Base-by-base conservation (phyloP, 2,329 filamentous ascomycete species). In the Talaromyces amestolkiae region DNA sequence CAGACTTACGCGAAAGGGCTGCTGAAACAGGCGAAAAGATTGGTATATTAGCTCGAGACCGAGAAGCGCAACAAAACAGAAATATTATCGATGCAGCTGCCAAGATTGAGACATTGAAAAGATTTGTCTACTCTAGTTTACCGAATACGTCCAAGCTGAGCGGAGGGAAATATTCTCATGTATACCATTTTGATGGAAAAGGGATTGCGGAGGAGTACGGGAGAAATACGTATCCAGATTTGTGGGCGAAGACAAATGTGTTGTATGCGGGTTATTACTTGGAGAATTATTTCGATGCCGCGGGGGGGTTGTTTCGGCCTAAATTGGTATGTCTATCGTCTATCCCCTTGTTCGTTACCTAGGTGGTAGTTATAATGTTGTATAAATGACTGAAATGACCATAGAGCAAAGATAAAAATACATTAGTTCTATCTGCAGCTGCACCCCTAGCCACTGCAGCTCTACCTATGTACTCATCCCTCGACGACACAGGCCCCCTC, bases 81-180 rank as follows among this genome's bases (percentile, higher is more conserved):
- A 86, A 86, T 65, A 82, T 87, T 47, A 81, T 78, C 3, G 82
- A 85, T 66, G 84, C 84, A 0, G 84, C 83, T 0, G 80, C 81
- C 1, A 73, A 7, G 24, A 22, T 63, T 33, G 8, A 27, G 17
- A 73, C 74, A 0, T 75, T 85, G 1, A 79, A 81, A 24, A 69
- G 82, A 0, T 82, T 84, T 65, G 69, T 84, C 3, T 81, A 77
- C 1, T 85, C 82, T 19, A 83, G 81, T 0, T 68, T 85, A 66
- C 82, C 81, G 67, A 75, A 83, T 65, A 81, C 81, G 0, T 71
- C 68, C 5, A 79, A 78, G 61, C 81, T 78, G 67, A 84, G 80
- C 61, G 71, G 72, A 1, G 83, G 83, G 0, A 75, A 71, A 45
- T 78, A 78, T 61, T 76, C 70, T 35, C 77, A 84, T 65, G 68